Conservation (phyloP, 805 yeast species). For the Teunomyces tritomae region DNA sequence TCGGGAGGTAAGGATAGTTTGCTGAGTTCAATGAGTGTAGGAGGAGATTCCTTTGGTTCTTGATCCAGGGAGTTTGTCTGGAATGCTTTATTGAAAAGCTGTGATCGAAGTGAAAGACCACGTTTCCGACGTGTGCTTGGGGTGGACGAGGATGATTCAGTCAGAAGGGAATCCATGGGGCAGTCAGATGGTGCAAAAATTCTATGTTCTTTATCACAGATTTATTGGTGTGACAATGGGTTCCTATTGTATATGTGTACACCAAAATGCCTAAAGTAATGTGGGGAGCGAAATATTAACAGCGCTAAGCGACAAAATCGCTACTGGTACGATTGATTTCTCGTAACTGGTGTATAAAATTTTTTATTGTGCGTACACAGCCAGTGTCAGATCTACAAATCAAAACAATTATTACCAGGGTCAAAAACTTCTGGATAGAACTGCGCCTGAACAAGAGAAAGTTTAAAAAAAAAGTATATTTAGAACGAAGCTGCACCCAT, state of each 20-base stretch:
- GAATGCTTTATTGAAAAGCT: slow-evolving; percentile 51
- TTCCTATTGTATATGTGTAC: too few relatives aligned
- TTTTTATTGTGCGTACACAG: not conserved
- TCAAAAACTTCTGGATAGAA: not conserved
- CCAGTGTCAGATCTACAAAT: slow-evolving; percentile 1
- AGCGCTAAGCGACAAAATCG: not conserved
- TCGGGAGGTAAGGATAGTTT: not conserved
- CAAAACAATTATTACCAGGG: not conserved
- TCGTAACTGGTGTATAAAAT: not conserved
- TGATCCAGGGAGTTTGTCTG: slow-evolving; percentile 18
- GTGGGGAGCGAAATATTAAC: not conserved
- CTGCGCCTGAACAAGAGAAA: not conserved
- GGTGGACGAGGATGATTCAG: slow-evolving; percentile 6
- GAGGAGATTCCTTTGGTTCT: slow-evolving; percentile 18
- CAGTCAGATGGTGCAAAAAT: not conserved
- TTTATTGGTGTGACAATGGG: too few relatives aligned
- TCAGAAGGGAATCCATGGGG: slow-evolving; percentile 2
- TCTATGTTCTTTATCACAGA: too few relatives aligned
- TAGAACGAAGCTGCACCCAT: too few relatives aligned
- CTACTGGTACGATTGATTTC: not conserved
- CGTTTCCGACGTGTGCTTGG: slow-evolving; percentile 44
- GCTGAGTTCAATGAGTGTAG: slow-evolving; percentile 1
- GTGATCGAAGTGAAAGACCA: slow-evolving; percentile 67
- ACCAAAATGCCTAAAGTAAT: too few relatives aligned
- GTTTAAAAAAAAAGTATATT: too few relatives aligned